Evolutionary conservation across 129 eudicot species (phyloP).

Genomic region (Rutidosis leptorrhynchoides): DNA sequence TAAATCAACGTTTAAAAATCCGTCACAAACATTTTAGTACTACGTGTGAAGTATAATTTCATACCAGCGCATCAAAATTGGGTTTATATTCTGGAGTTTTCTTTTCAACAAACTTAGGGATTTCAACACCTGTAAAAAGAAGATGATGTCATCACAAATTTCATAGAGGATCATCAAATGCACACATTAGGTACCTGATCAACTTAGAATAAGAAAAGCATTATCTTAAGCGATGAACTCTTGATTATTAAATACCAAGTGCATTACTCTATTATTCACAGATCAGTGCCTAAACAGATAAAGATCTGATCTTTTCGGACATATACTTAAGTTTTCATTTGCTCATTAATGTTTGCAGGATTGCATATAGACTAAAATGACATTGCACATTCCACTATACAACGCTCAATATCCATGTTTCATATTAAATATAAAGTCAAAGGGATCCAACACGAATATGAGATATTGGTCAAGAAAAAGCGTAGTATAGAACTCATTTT

Average conservation of each 20-base stretch:
- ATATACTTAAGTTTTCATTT: neutral
- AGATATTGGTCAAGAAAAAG: slow-evolving; percentile 1
- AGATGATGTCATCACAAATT: neutral
- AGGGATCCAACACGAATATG: neutral
- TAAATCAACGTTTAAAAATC: neutral
- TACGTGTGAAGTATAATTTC: neutral
- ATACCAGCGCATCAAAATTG: slow-evolving; percentile 82
- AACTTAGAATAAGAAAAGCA: neutral
- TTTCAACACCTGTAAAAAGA: slow-evolving; percentile 54
- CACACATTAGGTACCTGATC: neutral
- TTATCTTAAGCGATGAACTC: neutral
- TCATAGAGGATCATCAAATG: slow-evolving; percentile 1
- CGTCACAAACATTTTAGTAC: neutral
- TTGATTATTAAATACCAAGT: neutral
- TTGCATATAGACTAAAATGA: too few species aligned
- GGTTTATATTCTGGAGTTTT: slow-evolving; percentile 85
- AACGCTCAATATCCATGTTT: neutral
- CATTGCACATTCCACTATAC: neutral
- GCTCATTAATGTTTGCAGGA: too few species aligned
- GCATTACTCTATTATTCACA: slow-evolving; percentile 3
- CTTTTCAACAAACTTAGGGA: slow-evolving; percentile 83
- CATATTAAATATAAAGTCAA: neutral
- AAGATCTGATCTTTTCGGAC: neutral
- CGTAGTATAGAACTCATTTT: neutral
- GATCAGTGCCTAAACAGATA: neutral